phyloP scores from a whole-genome alignment of 257 asterid genomes.

The Scutellaria baicalensis region DNA sequence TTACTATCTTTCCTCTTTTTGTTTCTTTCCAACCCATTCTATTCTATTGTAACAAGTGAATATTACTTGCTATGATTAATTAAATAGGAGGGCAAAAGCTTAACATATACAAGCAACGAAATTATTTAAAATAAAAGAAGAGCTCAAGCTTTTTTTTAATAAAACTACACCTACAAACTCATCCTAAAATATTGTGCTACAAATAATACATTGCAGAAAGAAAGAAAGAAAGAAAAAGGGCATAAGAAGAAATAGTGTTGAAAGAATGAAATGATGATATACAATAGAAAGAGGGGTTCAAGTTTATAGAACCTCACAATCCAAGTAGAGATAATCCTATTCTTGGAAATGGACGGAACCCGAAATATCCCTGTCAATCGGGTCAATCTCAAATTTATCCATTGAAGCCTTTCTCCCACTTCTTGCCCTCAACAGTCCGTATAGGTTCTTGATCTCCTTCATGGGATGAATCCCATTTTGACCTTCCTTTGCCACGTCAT shows the following conservation, averaged over 20 bases:
- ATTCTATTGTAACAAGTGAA: too few relatives aligned
- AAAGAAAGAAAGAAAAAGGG: neutral
- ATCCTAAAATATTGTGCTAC: neutral
- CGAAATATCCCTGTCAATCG: slow-evolving; percentile 39
- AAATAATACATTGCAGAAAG: neutral
- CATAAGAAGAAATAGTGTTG: neutral
- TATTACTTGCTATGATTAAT: too few relatives aligned
- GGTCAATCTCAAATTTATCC: slow-evolving; percentile 44
- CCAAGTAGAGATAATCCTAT: neutral
- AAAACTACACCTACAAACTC: neutral
- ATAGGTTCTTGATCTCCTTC: slow-evolving; percentile 63
- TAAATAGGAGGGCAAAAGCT: too few relatives aligned
- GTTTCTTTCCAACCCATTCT: too few relatives aligned
- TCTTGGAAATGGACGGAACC: slow-evolving; percentile 11
- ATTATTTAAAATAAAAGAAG: too few relatives aligned
- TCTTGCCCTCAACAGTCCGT: slow-evolving; percentile 56
- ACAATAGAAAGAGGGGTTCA: neutral
- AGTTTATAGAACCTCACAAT: neutral
- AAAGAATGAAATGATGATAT: neutral
- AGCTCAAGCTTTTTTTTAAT: too few relatives aligned
- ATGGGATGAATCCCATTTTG: slow-evolving; percentile 35
- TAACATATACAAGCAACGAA: too few relatives aligned
- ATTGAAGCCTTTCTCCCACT: slow-evolving; percentile 51
- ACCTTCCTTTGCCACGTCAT: slow-evolving; percentile 42
- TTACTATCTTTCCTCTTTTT: too few relatives aligned